phyloP scores from a whole-genome alignment of 176 grass and related monocot species.

The Bothriochloa decipiens region DNA sequence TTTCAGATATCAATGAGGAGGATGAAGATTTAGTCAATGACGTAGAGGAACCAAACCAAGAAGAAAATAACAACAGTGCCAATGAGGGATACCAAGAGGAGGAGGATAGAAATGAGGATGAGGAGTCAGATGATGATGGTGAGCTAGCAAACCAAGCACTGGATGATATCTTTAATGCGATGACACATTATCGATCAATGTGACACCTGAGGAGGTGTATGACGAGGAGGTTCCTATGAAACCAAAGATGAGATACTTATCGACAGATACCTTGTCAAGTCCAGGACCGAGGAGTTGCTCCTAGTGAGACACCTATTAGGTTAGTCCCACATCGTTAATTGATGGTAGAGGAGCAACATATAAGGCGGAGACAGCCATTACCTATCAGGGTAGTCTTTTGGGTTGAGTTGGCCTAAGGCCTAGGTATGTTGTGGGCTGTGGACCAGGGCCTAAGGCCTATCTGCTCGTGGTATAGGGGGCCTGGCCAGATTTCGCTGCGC shows the following conservation, averaged over 20 bases:
- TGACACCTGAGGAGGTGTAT: not conserved
- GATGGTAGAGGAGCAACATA: no score
- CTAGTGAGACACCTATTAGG: no score
- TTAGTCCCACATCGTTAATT: no score
- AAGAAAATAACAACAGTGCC: not conserved
- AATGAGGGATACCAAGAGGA: not conserved
- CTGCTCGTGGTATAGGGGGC: no score
- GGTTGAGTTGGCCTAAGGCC: no score
- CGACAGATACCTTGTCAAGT: not conserved
- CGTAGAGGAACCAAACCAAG: not conserved
- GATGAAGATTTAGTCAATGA: not conserved
- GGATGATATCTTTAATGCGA: not conserved
- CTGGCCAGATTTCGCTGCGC: no score
- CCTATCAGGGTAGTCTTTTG: no score
- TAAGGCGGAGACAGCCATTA: no score
- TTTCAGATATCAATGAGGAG: no score
- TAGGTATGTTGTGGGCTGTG: no score
- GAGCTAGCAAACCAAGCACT: not conserved
- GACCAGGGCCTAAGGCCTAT: no score
- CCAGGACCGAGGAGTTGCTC: not conserved
- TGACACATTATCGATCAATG: not conserved
- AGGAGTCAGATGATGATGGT: no score
- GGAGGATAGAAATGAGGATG: not conserved
- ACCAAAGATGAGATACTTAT: not conserved
- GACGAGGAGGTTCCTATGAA: not conserved